These are phyloP conservation scores for Phyllostachys edulis DNA, from an alignment of 176 grass and related monocot genomes.

Conservation along the genomic window DNA sequence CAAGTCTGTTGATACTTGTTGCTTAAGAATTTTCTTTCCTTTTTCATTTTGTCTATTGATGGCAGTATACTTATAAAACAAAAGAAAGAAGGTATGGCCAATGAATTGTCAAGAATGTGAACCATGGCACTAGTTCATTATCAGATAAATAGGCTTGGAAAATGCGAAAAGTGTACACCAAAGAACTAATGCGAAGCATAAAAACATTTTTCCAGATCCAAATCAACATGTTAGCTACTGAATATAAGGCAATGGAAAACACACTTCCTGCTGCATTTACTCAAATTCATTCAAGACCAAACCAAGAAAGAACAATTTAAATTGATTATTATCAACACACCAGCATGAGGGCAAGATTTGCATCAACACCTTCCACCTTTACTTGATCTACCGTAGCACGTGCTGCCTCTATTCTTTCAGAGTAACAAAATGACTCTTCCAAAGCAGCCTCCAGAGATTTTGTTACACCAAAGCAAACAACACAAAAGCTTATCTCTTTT, in stretches of 20 bases:
- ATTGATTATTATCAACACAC: slow-evolving; percentile 37
- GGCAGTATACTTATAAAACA: neutral
- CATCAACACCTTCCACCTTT: slow-evolving; percentile 74
- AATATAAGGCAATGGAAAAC: slow-evolving; percentile 14
- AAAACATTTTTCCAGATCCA: slow-evolving; percentile 13
- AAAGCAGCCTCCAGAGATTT: slow-evolving; percentile 73
- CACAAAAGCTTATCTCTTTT: slow-evolving; percentile 55
- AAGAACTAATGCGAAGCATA: neutral
- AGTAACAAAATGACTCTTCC: slow-evolving; percentile 80
- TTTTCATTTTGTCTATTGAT: neutral
- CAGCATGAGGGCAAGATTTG: slow-evolving; percentile 80
- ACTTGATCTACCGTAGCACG: slow-evolving; percentile 74
- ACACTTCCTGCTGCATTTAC: slow-evolving; percentile 4
- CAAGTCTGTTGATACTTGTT: neutral
- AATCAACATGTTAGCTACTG: slow-evolving; percentile 24
- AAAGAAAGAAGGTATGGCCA: neutral
- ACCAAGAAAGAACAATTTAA: slow-evolving; percentile 14
- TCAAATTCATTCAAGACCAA: neutral
- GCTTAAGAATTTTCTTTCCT: neutral
- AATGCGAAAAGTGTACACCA: slow-evolving; percentile 15
- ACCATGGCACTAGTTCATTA: neutral
- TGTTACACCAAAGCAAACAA: slow-evolving; percentile 59
- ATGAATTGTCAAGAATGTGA: neutral
- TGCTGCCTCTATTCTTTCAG: slow-evolving; percentile 65
- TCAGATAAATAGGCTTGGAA: neutral